Conservation (phyloP, 2,329 filamentous ascomycete genomes). For the Monosporascus sp. region DNA sequence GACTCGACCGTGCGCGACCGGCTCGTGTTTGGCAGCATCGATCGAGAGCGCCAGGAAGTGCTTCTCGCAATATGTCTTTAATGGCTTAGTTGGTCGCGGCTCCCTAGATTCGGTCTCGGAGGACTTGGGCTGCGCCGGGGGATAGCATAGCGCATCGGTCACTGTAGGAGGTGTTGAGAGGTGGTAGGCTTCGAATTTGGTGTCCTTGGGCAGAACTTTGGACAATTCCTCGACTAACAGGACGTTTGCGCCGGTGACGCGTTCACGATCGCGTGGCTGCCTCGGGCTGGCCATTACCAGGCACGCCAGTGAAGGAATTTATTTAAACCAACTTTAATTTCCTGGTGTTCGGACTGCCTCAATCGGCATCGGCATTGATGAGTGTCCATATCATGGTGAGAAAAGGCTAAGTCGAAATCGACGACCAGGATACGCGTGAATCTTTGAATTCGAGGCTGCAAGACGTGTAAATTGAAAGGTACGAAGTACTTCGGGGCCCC, state of each 20-base stretch:
- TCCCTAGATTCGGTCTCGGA: conserved; percentile 52
- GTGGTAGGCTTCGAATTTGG: conserved; percentile 70
- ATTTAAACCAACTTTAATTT: too few relatives aligned
- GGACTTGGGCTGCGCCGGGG: conserved; percentile 54
- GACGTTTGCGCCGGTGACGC: conserved; percentile 18
- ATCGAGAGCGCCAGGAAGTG: conserved; percentile 63
- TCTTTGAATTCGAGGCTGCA: too few relatives aligned
- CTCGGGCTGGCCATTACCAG: conserved; percentile 10
- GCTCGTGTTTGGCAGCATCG: conserved; percentile 17
- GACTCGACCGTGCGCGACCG: conserved; percentile 40
- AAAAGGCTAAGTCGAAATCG: too few relatives aligned
- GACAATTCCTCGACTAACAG: conserved; percentile 37
- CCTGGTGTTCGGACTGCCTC: neutral
- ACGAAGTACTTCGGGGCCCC: neutral
- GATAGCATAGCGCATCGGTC: conserved; percentile 71
- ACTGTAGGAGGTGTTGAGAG: conserved; percentile 77
- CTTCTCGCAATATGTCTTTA: conserved; percentile 72
- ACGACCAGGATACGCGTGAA: neutral
- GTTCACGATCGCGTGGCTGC: conserved; percentile 7
- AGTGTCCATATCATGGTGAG: conserved; percentile 1
- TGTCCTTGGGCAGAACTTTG: conserved; percentile 46
- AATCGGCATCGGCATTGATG: conserved; percentile 5
- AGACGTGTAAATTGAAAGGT: conserved; percentile 8
- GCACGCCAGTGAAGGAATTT: too few relatives aligned
- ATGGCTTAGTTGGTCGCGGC: conserved; percentile 32